Evolutionary conservation across 305 asterid genomes (phyloP).

Genomic region (Fraxinus sp.): DNA sequence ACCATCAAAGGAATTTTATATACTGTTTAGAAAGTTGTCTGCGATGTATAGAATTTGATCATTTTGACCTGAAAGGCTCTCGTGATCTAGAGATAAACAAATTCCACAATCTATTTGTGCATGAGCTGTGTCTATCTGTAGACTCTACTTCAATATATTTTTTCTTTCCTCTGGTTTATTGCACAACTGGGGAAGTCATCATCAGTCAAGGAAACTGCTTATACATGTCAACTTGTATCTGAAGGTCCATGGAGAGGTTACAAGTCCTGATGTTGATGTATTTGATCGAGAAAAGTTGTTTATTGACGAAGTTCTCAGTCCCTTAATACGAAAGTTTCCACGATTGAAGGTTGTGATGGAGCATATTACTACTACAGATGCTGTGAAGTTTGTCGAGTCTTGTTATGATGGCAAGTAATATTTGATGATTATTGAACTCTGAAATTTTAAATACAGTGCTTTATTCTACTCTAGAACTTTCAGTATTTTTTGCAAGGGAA

Average conservation of each 20-base stretch:
- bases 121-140: neutral
- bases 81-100: neutral
- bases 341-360: constrained; percentile 86
- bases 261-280: constrained; percentile 74
- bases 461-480: neutral
- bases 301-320: constrained; percentile 66
- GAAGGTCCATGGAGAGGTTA: constrained; percentile 97
- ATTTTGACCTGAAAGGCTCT: neutral
- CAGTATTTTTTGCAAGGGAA: neutral
- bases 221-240: constrained; percentile 3
- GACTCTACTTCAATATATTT: neutral
- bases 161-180: neutral
- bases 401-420: constrained; percentile 55
- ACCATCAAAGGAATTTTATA: neutral
- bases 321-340: constrained; percentile 68
- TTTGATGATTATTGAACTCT: neutral
- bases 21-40: neutral
- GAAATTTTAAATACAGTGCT: neutral
- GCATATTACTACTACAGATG: constrained; percentile 88
- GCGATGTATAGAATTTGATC: neutral
- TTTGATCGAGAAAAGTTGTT: constrained; percentile 91
- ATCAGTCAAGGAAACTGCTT: neutral
- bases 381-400: constrained; percentile 73
- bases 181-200: neutral
- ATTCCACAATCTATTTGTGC: neutral